Evolutionary conservation across 2,329 filamentous ascomycete genomes (phyloP).

Genomic region (Clonostachys byssicola): DNA sequence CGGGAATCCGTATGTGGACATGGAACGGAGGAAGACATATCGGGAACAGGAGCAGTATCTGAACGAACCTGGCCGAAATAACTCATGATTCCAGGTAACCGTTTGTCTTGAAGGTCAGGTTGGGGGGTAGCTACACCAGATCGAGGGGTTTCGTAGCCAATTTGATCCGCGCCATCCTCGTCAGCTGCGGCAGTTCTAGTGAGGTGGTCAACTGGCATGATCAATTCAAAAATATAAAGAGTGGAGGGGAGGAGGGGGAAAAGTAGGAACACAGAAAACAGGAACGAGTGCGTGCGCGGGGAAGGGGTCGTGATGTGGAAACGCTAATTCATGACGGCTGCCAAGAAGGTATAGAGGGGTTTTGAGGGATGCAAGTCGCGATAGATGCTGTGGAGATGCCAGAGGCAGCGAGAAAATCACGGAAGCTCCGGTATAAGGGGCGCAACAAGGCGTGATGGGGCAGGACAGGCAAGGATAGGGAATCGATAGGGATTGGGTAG

Average conservation of each 20-base stretch:
- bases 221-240: slow-evolving; percentile 18
- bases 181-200: slow-evolving; percentile 53
- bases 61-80: slow-evolving; percentile 99
- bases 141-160: slow-evolving; percentile 81
- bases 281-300: slow-evolving; percentile 11
- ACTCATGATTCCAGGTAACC: slow-evolving; percentile 91
- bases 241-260: neutral
- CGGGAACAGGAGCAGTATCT: slow-evolving; percentile 52
- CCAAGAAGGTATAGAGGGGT: slow-evolving; percentile 23
- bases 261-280: neutral
- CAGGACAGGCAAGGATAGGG: slow-evolving; percentile 1
- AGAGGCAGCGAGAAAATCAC: slow-evolving; percentile 3
- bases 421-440: slow-evolving; percentile 1
- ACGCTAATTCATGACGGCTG: slow-evolving; percentile 34
- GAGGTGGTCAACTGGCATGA: slow-evolving; percentile 46
- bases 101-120: slow-evolving; percentile 90
- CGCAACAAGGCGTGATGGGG: neutral
- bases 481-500: slow-evolving; percentile 2
- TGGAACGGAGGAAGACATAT: neutral
- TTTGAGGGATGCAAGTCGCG: slow-evolving; percentile 13
- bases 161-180: slow-evolving; percentile 71
- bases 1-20: neutral
- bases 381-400: neutral
- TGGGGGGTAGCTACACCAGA: slow-evolving; percentile 91
- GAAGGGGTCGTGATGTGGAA: slow-evolving; percentile 20